These are phyloP conservation scores for Fusarium solani-melongenae DNA, from an alignment of 2,329 filamentous ascomycete genomes.

Conservation along the genomic window DNA sequence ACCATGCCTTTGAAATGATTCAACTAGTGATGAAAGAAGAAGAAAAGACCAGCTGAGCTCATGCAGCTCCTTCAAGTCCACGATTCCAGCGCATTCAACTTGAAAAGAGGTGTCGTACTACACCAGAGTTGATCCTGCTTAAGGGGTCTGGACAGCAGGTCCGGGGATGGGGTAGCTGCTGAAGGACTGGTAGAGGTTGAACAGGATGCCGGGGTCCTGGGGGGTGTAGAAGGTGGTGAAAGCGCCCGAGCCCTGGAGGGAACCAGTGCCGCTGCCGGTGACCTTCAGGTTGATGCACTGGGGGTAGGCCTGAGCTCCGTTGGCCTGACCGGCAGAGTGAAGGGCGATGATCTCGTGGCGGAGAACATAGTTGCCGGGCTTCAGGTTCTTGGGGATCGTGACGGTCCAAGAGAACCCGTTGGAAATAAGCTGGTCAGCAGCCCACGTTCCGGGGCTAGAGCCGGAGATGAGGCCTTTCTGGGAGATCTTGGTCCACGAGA, in stretches of 20 bases:
- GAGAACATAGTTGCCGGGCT: slow-evolving; percentile 64
- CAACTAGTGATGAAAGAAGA: not conserved
- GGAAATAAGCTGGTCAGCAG: slow-evolving; percentile 61
- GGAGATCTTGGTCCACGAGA: slow-evolving; percentile 71
- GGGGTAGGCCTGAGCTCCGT: slow-evolving; percentile 63
- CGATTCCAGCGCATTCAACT: not conserved
- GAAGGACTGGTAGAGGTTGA: slow-evolving; percentile 49
- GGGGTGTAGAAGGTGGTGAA: slow-evolving; percentile 51
- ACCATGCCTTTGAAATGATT: not conserved
- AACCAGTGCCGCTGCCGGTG: slow-evolving; percentile 50
- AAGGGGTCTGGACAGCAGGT: slow-evolving; percentile 33
- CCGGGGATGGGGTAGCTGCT: slow-evolving; percentile 48
- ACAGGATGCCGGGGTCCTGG: slow-evolving; percentile 48
- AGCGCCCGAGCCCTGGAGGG: slow-evolving; percentile 42
- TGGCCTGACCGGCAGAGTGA: slow-evolving; percentile 55
- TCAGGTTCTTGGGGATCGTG: slow-evolving; percentile 58
- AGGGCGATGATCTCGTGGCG: slow-evolving; percentile 68
- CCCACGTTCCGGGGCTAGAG: slow-evolving; percentile 62
- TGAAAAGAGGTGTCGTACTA: not conserved
- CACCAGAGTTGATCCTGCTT: not conserved
- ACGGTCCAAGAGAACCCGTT: slow-evolving; percentile 60
- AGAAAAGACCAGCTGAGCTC: not conserved
- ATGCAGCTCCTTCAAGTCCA: not conserved
- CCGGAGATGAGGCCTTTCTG: slow-evolving; percentile 62
- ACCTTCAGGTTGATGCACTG: slow-evolving; percentile 63